Percentiles rank a stretch among this genome's conserved stretches.
These are phyloP conservation scores for Sclerotiophoma versabilis DNA, from an alignment of 2,329 filamentous ascomycete genomes.

Conservation along the genomic window DNA sequence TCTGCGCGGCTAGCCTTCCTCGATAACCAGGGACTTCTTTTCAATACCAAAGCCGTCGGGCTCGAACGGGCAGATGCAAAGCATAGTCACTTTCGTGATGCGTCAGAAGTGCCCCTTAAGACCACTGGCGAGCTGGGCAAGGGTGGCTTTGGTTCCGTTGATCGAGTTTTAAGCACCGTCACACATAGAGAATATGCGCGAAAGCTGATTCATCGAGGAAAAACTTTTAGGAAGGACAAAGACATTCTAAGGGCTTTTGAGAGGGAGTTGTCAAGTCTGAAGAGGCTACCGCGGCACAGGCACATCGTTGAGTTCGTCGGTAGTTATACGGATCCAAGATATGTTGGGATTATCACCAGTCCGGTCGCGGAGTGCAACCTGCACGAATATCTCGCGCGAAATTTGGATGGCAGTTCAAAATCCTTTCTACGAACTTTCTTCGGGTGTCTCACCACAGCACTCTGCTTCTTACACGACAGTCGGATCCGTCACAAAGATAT, in stretches of 20 bases:
- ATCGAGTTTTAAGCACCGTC: slow-evolving; percentile 30
- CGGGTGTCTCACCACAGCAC: slow-evolving; percentile 22
- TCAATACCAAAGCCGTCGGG: not conserved
- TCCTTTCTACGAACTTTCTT: not conserved
- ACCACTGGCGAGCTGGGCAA: slow-evolving; percentile 24
- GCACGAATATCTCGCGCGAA: not conserved
- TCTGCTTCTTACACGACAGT: slow-evolving; percentile 23
- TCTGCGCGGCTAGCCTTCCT: not conserved
- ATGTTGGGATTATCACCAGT: slow-evolving; percentile 41
- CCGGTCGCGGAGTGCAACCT: slow-evolving; percentile 29
- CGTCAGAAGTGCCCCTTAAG: slow-evolving; percentile 14
- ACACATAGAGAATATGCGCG: slow-evolving; percentile 30
- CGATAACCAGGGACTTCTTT: not conserved
- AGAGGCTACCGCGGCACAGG: slow-evolving; percentile 17
- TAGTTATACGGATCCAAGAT: slow-evolving; percentile 42
- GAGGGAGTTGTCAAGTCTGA: slow-evolving; percentile 6
- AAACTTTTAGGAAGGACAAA: slow-evolving; percentile 19
- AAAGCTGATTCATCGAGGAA: slow-evolving; percentile 28
- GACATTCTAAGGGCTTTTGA: not conserved
- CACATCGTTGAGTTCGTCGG: slow-evolving; percentile 32
- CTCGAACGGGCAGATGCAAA: not conserved
- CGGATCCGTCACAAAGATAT: slow-evolving; percentile 29
- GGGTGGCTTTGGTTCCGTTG: slow-evolving; percentile 29
- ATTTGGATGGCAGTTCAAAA: not conserved
- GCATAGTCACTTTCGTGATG: not conserved